Evolutionary conservation across 139 green algal species (phyloP).

Genomic region (Micractinium conductrix): DNA sequence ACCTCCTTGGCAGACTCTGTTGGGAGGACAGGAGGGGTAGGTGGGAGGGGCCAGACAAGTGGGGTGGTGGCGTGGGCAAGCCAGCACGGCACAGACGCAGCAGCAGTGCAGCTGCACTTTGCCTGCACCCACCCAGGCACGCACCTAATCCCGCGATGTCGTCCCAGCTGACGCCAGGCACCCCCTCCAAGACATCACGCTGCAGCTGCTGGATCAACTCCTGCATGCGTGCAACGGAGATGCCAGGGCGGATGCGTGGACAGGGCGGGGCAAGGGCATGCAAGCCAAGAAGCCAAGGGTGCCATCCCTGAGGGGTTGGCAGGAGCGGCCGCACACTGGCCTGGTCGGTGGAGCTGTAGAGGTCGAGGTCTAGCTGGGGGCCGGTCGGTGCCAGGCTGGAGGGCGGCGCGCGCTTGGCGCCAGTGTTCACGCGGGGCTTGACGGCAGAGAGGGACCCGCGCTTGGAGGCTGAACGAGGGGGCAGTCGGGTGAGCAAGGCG

Average conservation of each 20-base stretch:
- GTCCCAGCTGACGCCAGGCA: constrained; percentile 71
- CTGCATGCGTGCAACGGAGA: background rate
- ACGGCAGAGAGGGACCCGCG: background rate
- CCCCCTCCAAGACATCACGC: constrained; percentile 82
- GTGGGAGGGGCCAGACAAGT: background rate
- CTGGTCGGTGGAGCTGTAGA: constrained; percentile 9
- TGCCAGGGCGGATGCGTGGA: background rate
- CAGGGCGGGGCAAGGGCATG: background rate
- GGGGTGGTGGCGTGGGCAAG: background rate
- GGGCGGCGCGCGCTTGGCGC: constrained; percentile 6
- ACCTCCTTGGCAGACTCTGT: constrained; percentile 67
- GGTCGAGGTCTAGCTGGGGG: background rate
- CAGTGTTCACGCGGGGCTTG: constrained; percentile 15
- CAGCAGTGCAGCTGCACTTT: background rate
- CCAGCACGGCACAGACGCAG: background rate
- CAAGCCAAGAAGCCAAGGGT: background rate
- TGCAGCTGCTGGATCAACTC: constrained; percentile 80
- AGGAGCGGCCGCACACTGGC: background rate
- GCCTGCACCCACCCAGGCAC: background rate
- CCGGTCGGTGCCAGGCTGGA: background rate
- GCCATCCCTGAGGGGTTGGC: background rate
- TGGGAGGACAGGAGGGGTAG: background rate
- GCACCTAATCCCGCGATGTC: constrained; percentile 74
- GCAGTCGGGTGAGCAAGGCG: no score
- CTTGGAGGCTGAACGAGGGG: background rate